phyloP scores from a whole-genome alignment of 2,329 filamentous ascomycete species.

The Curvularia spicifera region DNA sequence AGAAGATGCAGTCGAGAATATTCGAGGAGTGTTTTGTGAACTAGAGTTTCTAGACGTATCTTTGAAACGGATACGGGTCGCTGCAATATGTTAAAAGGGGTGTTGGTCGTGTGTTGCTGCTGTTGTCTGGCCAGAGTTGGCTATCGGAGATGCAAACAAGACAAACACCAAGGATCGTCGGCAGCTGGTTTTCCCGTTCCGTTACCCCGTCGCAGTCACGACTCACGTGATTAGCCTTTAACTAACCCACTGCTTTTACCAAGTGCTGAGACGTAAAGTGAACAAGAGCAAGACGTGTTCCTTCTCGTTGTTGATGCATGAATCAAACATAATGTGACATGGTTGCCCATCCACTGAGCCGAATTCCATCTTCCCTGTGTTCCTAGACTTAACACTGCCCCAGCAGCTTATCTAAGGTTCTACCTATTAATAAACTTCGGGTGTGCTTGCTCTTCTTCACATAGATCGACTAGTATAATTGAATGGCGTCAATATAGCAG shows the following conservation, averaged over 20 bases:
- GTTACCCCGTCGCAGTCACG: background rate
- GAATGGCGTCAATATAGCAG: too few species aligned
- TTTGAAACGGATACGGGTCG: background rate
- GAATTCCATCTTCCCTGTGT: background rate
- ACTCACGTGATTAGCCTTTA: background rate
- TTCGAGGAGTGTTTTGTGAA: background rate
- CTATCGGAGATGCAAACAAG: slow-evolving; percentile 31
- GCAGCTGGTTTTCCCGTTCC: slow-evolving; percentile 19
- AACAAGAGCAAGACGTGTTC: too few species aligned
- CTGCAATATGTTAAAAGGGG: background rate
- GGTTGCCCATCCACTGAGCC: too few species aligned
- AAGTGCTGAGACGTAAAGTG: too few species aligned
- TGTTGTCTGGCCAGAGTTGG: slow-evolving; percentile 35
- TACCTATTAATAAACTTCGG: too few species aligned
- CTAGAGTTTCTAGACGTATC: too few species aligned
- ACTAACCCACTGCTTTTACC: background rate
- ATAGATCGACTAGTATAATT: too few species aligned
- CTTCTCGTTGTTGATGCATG: too few species aligned
- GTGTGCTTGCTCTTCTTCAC: too few species aligned
- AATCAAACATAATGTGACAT: too few species aligned
- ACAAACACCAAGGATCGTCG: slow-evolving; percentile 26
- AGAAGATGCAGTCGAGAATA: background rate
- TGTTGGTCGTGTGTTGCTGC: slow-evolving; percentile 15
- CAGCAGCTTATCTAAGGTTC: too few species aligned
- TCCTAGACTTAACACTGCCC: background rate